phyloP scores from a whole-genome alignment of 2,329 filamentous ascomycete species.

The Venturia nashicola region DNA sequence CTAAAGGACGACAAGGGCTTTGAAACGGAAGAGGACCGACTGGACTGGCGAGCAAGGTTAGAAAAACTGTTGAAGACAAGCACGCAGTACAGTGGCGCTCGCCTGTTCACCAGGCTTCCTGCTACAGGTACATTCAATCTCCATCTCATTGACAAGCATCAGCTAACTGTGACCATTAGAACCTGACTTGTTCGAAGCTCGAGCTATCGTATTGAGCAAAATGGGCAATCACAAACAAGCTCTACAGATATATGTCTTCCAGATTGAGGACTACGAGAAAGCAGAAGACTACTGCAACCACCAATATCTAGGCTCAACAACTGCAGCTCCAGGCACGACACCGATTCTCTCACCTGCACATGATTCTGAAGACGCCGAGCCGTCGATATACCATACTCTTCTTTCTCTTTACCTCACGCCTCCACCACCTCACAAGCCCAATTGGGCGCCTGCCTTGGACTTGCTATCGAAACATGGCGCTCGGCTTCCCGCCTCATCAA shows the following conservation, averaged over 20 bases:
- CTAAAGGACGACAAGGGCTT: constrained; percentile 27
- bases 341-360: constrained; percentile 20
- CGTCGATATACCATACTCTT: constrained; percentile 84
- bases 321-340: constrained; percentile 2
- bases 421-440: constrained; percentile 56
- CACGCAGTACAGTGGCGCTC: constrained; percentile 66
- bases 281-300: constrained; percentile 98
- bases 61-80: constrained; percentile 65
- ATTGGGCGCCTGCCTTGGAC: constrained; percentile 67
- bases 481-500: constrained; percentile 75
- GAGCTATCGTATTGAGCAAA: constrained; percentile 82
- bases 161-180: constrained; percentile 38
- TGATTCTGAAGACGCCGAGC: constrained; percentile 38
- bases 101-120: constrained; percentile 66
- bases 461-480: constrained; percentile 89
- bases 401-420: constrained; percentile 82
- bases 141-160: neutral
- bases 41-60: constrained; percentile 50
- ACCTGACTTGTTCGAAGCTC: constrained; percentile 73
- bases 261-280: constrained; percentile 73
- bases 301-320: constrained; percentile 46
- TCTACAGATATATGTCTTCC: constrained; percentile 95
- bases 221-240: constrained; percentile 95
- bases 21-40: constrained; percentile 21
- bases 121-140: constrained; percentile 52